phyloP scores from a whole-genome alignment of 176 grass and related monocot genomes.

The Eleusine coracana region DNA sequence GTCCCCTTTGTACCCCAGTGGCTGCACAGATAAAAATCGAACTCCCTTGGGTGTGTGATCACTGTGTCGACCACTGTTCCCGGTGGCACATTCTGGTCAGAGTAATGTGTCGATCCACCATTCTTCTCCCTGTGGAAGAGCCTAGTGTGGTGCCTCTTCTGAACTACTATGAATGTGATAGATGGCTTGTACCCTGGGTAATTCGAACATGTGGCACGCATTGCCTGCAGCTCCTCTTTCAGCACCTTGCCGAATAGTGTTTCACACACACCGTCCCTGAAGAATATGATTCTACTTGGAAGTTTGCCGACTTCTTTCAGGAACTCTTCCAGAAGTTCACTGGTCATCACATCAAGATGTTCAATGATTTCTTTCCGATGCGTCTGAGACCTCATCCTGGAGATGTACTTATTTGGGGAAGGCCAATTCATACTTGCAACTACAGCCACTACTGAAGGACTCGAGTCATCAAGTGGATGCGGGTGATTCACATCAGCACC shows the following conservation, averaged over 20 bases:
- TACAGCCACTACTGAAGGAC: slow-evolving; percentile 85
- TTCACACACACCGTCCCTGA: slow-evolving; percentile 91
- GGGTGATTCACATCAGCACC: slow-evolving; percentile 96
- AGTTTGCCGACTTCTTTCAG: slow-evolving; percentile 62
- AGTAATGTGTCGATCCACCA: slow-evolving; percentile 33
- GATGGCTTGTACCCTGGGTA: slow-evolving; percentile 67
- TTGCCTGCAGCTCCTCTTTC: slow-evolving; percentile 82
- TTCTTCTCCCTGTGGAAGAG: slow-evolving; percentile 66
- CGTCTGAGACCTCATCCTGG: slow-evolving; percentile 94
- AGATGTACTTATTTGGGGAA: slow-evolving; percentile 83
- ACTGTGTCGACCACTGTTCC: slow-evolving; percentile 90
- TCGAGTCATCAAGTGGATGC: slow-evolving; percentile 85
- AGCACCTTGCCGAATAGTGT: slow-evolving; percentile 88
- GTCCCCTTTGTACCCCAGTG: slow-evolving; percentile 95
- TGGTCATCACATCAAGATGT: slow-evolving; percentile 66
- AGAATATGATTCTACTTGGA: slow-evolving; percentile 87
- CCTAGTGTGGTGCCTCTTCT: slow-evolving; percentile 95
- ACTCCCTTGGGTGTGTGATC: slow-evolving; percentile 93
- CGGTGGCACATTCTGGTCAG: slow-evolving; percentile 85
- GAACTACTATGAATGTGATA: slow-evolving; percentile 82
- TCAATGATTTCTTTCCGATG: slow-evolving; percentile 94
- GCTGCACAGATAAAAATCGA: slow-evolving; percentile 91
- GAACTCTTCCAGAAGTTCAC: slow-evolving; percentile 84
- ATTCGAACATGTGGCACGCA: slow-evolving; percentile 50
- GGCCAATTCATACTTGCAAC: slow-evolving; percentile 97